These are phyloP conservation scores for Aspergillus hiratsukae DNA, from an alignment of 2,329 filamentous ascomycete species.

Conservation along the genomic window DNA sequence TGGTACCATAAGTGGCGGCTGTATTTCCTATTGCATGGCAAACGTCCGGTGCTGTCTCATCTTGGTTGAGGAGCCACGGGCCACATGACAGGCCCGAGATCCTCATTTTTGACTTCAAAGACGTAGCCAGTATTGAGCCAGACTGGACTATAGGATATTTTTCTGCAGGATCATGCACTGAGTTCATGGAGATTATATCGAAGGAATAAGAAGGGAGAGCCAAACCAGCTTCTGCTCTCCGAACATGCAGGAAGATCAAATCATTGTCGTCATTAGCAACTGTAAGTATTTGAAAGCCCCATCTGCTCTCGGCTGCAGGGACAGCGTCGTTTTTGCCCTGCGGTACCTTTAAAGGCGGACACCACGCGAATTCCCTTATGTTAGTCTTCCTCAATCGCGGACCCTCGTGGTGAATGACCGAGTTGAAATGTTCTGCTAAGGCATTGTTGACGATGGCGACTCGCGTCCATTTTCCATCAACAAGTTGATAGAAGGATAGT, in stretches of 20 bases:
- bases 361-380: slow-evolving; percentile 43
- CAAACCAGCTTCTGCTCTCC: slow-evolving; percentile 8
- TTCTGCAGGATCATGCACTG: slow-evolving; percentile 10
- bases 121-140: slow-evolving; percentile 27
- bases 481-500: slow-evolving; percentile 53
- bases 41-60: background rate
- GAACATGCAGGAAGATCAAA: slow-evolving; percentile 27
- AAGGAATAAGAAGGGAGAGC: slow-evolving; percentile 14
- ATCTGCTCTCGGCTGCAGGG: slow-evolving; percentile 22
- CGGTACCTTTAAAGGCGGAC: slow-evolving; percentile 25
- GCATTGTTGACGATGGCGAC: slow-evolving; percentile 50
- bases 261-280: slow-evolving; percentile 39
- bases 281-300: slow-evolving; percentile 33
- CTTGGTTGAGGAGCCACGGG: slow-evolving; percentile 24
- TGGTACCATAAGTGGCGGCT: slow-evolving; percentile 26
- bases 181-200: slow-evolving; percentile 22
- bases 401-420: slow-evolving; percentile 16
- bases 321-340: slow-evolving; percentile 1
- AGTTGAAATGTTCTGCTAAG: slow-evolving; percentile 39
- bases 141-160: slow-evolving; percentile 16
- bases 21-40: slow-evolving; percentile 21
- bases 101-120: slow-evolving; percentile 22
- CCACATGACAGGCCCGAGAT: slow-evolving; percentile 29
- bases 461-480: slow-evolving; percentile 49
- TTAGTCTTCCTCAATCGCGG: slow-evolving; percentile 26